Conservation (phyloP, 2,329 filamentous ascomycete species). For the Colletotrichum destructivum region DNA sequence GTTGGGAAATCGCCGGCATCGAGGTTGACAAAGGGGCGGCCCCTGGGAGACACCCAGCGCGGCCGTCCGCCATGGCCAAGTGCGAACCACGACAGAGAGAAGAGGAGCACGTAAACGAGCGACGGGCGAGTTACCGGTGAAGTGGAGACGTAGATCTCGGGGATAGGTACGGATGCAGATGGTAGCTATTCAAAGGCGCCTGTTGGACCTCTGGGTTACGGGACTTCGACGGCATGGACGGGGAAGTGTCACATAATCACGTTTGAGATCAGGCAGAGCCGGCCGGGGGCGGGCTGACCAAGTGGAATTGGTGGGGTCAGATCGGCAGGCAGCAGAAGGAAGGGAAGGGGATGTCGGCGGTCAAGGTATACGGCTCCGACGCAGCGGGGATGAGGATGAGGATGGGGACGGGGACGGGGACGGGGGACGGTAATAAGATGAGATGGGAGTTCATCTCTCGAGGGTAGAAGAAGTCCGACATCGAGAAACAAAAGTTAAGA, state of each 20-base stretch:
- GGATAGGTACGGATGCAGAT: background rate
- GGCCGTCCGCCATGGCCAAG: background rate
- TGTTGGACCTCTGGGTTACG: background rate
- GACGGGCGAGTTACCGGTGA: background rate
- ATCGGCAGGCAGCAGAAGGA: conserved; percentile 13
- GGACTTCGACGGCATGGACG: background rate
- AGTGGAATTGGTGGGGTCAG: background rate
- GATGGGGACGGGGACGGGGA: background rate
- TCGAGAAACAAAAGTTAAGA: background rate
- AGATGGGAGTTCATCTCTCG: background rate
- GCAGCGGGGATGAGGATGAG: background rate
- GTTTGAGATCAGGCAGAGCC: background rate
- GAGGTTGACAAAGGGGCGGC: background rate
- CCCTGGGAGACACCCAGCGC: background rate
- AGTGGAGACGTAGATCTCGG: background rate
- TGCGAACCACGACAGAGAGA: background rate
- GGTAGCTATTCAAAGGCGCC: background rate
- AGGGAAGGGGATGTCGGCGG: background rate
- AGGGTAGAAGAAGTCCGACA: no score
- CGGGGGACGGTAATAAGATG: background rate
- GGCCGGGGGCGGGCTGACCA: background rate
- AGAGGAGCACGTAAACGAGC: background rate
- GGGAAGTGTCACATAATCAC: background rate
- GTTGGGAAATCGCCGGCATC: background rate
- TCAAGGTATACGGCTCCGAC: background rate